phyloP scores from a whole-genome alignment of 495 filamentous ascomycete species.

The Echria macrotheca region DNA sequence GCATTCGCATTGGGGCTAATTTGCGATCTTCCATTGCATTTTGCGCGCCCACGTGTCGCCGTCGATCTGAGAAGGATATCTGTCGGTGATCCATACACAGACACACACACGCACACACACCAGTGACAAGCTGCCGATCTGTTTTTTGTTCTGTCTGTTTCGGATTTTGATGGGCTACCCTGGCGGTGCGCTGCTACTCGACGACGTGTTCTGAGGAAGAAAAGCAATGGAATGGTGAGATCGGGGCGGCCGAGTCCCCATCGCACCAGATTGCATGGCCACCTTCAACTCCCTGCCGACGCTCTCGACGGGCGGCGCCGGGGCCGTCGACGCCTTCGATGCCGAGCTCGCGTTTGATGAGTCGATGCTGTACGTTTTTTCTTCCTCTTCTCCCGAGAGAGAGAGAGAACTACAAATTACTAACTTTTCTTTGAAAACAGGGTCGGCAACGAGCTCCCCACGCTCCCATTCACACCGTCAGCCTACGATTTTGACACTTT shows the following conservation, averaged over 20 bases:
- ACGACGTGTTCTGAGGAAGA: no score
- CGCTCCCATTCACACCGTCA: conserved; percentile 44
- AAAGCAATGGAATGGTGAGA: no score
- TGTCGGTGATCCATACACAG: no score
- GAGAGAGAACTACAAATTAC: background rate
- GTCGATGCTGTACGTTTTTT: conserved; percentile 36
- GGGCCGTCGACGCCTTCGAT: conserved; percentile 34
- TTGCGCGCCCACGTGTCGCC: background rate
- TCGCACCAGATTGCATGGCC: conserved; percentile 30
- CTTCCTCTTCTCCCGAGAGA: background rate
- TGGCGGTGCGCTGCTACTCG: no score
- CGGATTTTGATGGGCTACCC: no score
- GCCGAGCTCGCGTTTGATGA: conserved; percentile 40
- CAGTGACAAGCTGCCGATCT: no score
- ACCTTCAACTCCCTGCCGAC: conserved; percentile 44
- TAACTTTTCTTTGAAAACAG: conserved; percentile 25
- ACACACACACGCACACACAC: no score
- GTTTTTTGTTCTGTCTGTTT: no score
- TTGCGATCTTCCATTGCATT: background rate
- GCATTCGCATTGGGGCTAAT: background rate
- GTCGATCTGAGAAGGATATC: background rate
- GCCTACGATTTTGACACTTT: conserved; percentile 53
- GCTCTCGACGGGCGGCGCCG: conserved; percentile 29
- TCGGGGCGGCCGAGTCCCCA: no score
- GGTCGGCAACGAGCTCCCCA: conserved; percentile 38